These are phyloP conservation scores for Mortierella hygrophila DNA, from an alignment of 192 early-diverging fungal species.

Conservation along the genomic window DNA sequence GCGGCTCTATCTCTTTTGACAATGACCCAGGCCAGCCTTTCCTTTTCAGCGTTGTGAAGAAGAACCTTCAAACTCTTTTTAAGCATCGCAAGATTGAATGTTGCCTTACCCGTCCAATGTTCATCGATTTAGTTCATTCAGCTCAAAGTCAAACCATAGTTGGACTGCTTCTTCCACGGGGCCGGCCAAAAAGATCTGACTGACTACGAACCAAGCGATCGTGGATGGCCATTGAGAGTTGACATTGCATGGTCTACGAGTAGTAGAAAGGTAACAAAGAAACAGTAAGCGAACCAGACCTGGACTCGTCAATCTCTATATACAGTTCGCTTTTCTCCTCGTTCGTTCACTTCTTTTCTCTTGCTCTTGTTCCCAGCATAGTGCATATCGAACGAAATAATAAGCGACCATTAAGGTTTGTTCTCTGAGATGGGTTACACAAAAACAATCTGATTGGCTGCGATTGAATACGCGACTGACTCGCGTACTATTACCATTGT, in stretches of 20 bases:
- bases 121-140: neutral
- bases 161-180: too few species aligned
- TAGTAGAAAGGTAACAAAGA: neutral
- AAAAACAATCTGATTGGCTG: neutral
- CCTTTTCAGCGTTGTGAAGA: neutral
- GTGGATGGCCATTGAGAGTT: too few species aligned
- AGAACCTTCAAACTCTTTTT: neutral
- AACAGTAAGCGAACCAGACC: neutral
- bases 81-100: neutral
- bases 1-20: neutral
- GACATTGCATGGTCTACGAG: too few species aligned
- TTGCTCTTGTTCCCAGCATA: neutral
- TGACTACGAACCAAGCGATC: too few species aligned
- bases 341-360: neutral
- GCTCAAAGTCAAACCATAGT: neutral
- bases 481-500: neutral
- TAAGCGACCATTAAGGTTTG: neutral
- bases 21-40: neutral
- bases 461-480: slow-evolving; percentile 7
- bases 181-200: too few species aligned
- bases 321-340: neutral
- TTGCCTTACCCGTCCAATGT: neutral
- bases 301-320: neutral
- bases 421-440: slow-evolving; percentile 2
- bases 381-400: neutral